Evolutionary conservation across 106 monocot genomes (phyloP).

Genomic region (Platanthera guangdongensis): DNA sequence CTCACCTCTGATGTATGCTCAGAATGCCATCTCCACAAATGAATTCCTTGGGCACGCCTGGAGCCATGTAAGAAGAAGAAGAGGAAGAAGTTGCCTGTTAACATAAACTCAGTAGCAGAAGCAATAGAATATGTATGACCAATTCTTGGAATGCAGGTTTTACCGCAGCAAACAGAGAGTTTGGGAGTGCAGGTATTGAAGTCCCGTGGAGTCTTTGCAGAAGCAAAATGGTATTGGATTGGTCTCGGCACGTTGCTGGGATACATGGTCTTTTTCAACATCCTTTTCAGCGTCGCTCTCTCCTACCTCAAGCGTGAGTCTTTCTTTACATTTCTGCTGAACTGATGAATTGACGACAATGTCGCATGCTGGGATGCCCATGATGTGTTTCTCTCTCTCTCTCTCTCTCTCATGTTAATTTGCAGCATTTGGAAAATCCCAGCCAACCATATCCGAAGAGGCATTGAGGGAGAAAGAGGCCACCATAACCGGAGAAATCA

Average conservation of each 20-base stretch:
- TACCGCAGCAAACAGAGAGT: not conserved
- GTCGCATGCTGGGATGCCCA: too few species aligned
- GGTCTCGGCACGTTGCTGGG: constrained; percentile 13
- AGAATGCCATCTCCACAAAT: constrained; percentile 31
- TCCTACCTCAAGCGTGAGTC: constrained; percentile 12
- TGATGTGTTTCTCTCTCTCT: too few species aligned
- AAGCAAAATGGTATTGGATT: constrained; percentile 25
- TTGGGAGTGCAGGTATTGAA: constrained; percentile 5
- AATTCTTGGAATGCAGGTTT: constrained; percentile 7
- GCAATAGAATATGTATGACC: not conserved
- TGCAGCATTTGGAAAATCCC: constrained; percentile 25
- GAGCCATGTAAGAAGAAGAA: constrained; percentile 28
- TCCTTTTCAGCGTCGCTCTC: constrained; percentile 10
- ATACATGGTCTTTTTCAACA: constrained; percentile 15
- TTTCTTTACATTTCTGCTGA: not conserved
- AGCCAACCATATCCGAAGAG: constrained; percentile 16
- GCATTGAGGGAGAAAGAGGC: constrained; percentile 16
- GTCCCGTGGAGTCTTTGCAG: constrained; percentile 13
- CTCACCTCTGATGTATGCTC: constrained; percentile 39
- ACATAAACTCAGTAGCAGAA: not conserved
- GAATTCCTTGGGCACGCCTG: constrained; percentile 37
- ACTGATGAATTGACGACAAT: too few species aligned
- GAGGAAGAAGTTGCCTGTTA: not conserved
- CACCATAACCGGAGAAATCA: constrained; percentile 8
- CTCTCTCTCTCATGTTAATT: not conserved